These are phyloP conservation scores for Suhomyces coccinellae DNA, from an alignment of 1,139 yeast genomes.

Conservation along the genomic window DNA sequence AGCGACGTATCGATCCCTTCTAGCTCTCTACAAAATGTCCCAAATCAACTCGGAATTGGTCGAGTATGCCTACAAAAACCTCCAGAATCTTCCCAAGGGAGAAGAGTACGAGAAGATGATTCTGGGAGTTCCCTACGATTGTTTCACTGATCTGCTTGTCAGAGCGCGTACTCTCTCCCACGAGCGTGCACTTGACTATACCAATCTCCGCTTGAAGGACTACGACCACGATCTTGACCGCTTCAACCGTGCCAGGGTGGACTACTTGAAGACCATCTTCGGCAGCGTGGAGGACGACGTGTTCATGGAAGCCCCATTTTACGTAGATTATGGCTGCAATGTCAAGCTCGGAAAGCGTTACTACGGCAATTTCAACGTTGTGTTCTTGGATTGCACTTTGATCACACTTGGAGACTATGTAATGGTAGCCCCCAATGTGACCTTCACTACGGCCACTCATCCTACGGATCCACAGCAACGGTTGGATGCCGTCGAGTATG, in stretches of 20 bases:
- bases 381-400: conserved; percentile 59
- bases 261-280: conserved; percentile 39
- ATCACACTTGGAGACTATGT: conserved; percentile 64
- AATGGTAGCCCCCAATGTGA: conserved; percentile 63
- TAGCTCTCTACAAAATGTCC: background rate
- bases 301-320: conserved; percentile 54
- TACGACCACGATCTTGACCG: conserved; percentile 28
- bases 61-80: conserved; percentile 41
- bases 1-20: background rate
- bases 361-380: conserved; percentile 55
- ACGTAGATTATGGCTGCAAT: conserved; percentile 61
- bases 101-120: conserved; percentile 49
- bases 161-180: conserved; percentile 28
- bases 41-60: conserved; percentile 36
- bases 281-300: conserved; percentile 43
- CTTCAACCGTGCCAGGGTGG: conserved; percentile 36
- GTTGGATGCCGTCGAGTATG: conserved; percentile 48
- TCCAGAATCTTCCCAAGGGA: conserved; percentile 44
- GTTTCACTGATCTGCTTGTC: conserved; percentile 30
- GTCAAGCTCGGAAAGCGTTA: conserved; percentile 49
- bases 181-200: conserved; percentile 41
- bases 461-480: conserved; percentile 55
- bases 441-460: conserved; percentile 63
- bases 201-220: conserved; percentile 39
- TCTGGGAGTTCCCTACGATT: conserved; percentile 30